phyloP scores from a whole-genome alignment of 177 flowering plant species.

The Vitis hybrid region DNA sequence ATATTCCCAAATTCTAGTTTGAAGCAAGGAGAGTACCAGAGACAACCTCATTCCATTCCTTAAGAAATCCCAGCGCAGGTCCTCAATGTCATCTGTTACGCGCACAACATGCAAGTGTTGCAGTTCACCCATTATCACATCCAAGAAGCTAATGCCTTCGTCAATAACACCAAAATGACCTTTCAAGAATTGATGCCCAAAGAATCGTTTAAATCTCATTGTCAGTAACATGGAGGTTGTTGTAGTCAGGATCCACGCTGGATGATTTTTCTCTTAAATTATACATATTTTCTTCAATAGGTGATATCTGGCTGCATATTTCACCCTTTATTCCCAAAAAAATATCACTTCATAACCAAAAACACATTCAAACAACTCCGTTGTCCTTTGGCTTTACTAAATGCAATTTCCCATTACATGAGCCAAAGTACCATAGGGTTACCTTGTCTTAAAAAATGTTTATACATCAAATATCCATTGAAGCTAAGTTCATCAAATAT shows the following conservation, averaged over 20 bases:
- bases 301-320: background rate
- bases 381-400: background rate
- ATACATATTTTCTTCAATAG: constrained; percentile 18
- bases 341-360: background rate
- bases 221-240: too few species aligned
- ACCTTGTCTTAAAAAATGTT: background rate
- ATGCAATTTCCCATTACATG: background rate
- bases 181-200: too few species aligned
- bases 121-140: too few species aligned
- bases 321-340: background rate
- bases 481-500: background rate
- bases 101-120: too few species aligned
- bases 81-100: too few species aligned
- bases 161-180: too few species aligned
- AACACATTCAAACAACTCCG: background rate
- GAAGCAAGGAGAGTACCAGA: too few species aligned
- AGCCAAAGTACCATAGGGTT: background rate
- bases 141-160: too few species aligned
- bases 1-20: too few species aligned
- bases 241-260: constrained; percentile 17
- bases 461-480: background rate
- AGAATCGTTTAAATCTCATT: too few species aligned
- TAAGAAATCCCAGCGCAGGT: too few species aligned
- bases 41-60: too few species aligned
- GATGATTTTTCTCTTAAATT: constrained; percentile 18